phyloP scores from a whole-genome alignment of 805 yeast genomes.

The Schizosaccharomyces japonicus region DNA sequence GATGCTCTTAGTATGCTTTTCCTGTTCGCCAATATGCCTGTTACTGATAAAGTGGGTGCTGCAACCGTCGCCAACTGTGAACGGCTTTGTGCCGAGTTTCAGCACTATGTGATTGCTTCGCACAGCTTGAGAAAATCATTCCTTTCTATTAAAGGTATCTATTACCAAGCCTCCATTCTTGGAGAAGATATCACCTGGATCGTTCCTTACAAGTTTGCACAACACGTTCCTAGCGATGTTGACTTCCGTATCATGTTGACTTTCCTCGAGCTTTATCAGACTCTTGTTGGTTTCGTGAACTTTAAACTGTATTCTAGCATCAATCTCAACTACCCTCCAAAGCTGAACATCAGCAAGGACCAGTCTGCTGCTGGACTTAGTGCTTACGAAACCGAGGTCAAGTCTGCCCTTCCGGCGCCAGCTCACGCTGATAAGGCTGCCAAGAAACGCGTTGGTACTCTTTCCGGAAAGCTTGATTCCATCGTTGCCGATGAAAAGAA shows the following conservation, averaged over 20 bases:
- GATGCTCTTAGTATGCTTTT: slow-evolving; percentile 91
- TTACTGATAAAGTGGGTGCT: slow-evolving; percentile 59
- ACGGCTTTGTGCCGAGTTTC: slow-evolving; percentile 76
- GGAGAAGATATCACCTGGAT: slow-evolving; percentile 93
- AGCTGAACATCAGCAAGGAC: slow-evolving; percentile 42
- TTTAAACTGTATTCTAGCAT: slow-evolving; percentile 68
- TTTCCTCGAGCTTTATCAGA: slow-evolving; percentile 84
- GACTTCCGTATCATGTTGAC: slow-evolving; percentile 94
- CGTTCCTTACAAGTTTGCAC: slow-evolving; percentile 91
- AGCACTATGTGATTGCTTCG: slow-evolving; percentile 75
- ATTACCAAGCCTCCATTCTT: slow-evolving; percentile 67
- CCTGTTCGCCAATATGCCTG: slow-evolving; percentile 82
- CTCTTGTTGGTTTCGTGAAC: slow-evolving; percentile 67
- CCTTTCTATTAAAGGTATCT: slow-evolving; percentile 90
- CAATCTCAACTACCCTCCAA: slow-evolving; percentile 78
- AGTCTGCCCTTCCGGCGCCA: background rate
- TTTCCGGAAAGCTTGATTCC: background rate
- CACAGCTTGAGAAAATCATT: slow-evolving; percentile 65
- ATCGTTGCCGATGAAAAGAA: background rate
- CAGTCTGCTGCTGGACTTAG: slow-evolving; percentile 79
- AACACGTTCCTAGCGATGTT: slow-evolving; percentile 75
- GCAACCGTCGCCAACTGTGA: slow-evolving; percentile 74
- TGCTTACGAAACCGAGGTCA: slow-evolving; percentile 45
- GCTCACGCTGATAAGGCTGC: slow-evolving; percentile 2
- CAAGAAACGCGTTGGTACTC: background rate